These are phyloP conservation scores for Fusarium redolens DNA, from an alignment of 2,329 filamentous ascomycete species.

Conservation along the genomic window DNA sequence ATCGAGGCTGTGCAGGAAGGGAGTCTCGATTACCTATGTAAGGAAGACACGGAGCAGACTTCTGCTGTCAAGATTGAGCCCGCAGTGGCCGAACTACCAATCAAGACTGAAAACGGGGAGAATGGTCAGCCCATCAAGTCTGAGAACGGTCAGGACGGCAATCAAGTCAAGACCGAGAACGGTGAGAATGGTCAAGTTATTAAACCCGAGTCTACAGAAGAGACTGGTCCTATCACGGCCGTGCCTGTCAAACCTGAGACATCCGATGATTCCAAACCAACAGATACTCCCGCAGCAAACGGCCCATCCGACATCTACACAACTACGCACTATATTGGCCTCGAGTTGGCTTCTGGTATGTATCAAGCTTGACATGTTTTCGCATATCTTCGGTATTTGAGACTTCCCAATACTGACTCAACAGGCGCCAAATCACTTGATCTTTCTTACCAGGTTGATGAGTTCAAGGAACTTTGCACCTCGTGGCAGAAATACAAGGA, in stretches of 20 bases:
- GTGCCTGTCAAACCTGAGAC: slow-evolving; percentile 24
- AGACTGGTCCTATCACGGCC: slow-evolving; percentile 42
- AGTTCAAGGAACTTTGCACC: slow-evolving; percentile 86
- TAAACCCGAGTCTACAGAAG: slow-evolving; percentile 43
- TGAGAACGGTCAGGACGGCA: slow-evolving; percentile 48
- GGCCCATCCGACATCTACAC: slow-evolving; percentile 73
- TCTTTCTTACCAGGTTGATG: slow-evolving; percentile 82
- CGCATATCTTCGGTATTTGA: background rate
- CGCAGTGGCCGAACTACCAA: slow-evolving; percentile 48
- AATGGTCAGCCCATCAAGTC: slow-evolving; percentile 54
- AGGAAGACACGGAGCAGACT: slow-evolving; percentile 55
- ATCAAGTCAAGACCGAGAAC: slow-evolving; percentile 51
- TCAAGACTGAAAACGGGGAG: slow-evolving; percentile 57
- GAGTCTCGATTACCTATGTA: slow-evolving; percentile 59
- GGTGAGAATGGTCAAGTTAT: slow-evolving; percentile 44
- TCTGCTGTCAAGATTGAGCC: slow-evolving; percentile 21
- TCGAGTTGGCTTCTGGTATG: slow-evolving; percentile 81
- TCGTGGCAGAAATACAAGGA: slow-evolving; percentile 80
- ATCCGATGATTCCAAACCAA: slow-evolving; percentile 9
- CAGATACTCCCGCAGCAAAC: slow-evolving; percentile 13
- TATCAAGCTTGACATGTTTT: slow-evolving; percentile 23
- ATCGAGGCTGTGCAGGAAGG: slow-evolving; percentile 66
- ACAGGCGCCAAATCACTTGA: slow-evolving; percentile 77
- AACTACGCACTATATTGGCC: slow-evolving; percentile 92
- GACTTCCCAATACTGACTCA: slow-evolving; percentile 47